Evolutionary conservation across 768 basidiomycete species (phyloP).

Genomic region (Boletus bicolor): DNA sequence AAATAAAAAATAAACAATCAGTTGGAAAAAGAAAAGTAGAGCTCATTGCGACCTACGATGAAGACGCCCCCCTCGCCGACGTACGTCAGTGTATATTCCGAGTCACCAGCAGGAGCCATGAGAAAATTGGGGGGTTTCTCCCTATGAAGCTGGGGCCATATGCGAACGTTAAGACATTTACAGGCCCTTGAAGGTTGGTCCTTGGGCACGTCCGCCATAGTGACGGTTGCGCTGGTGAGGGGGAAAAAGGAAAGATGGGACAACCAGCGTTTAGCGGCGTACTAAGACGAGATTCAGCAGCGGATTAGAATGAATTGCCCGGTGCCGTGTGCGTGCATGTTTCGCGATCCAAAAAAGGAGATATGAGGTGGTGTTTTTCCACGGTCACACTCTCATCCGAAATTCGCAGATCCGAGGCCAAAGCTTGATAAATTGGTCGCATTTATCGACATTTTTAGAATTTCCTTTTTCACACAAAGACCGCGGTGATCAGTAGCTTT

Average conservation of each 20-base stretch:
- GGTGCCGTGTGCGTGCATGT: slow-evolving; percentile 29
- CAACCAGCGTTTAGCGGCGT: slow-evolving; percentile 27
- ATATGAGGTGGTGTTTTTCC: slow-evolving; percentile 17
- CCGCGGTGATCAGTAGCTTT: too few relatives aligned
- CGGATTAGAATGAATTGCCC: slow-evolving; percentile 34
- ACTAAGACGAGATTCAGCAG: slow-evolving; percentile 12
- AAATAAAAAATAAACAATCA: slow-evolving; percentile 10
- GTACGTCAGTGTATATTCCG: slow-evolving; percentile 51
- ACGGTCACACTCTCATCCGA: slow-evolving; percentile 17
- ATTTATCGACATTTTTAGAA: slow-evolving; percentile 8
- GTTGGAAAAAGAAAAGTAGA: not conserved
- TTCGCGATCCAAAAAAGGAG: slow-evolving; percentile 23
- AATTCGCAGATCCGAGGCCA: slow-evolving; percentile 2
- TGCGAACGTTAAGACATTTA: slow-evolving; percentile 68
- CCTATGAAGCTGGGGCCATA: slow-evolving; percentile 36
- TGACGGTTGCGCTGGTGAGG: slow-evolving; percentile 12
- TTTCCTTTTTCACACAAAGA: slow-evolving; percentile 5
- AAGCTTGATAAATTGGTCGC: not conserved
- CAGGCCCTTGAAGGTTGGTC: slow-evolving; percentile 46
- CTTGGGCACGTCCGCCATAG: slow-evolving; percentile 24
- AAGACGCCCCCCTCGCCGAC: slow-evolving; percentile 66
- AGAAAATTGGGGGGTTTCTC: slow-evolving; percentile 36
- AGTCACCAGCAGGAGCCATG: slow-evolving; percentile 22
- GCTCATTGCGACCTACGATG: slow-evolving; percentile 47
- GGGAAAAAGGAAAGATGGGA: slow-evolving; percentile 17